phyloP scores from a whole-genome alignment of 2,329 filamentous ascomycete genomes.

The Didymella glomerata region DNA sequence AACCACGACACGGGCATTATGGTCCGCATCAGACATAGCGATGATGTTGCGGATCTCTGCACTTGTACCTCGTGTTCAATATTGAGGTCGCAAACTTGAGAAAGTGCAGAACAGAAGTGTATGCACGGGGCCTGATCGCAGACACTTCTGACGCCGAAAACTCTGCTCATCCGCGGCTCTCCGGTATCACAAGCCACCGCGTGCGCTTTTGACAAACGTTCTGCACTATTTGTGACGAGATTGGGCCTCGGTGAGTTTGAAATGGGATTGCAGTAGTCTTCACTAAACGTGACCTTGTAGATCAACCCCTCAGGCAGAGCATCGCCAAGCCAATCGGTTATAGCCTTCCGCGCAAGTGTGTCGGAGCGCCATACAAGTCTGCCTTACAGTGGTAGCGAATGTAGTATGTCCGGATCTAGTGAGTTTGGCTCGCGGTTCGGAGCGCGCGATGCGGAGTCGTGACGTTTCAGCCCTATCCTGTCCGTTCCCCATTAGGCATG shows the following conservation, averaged over 20 bases:
- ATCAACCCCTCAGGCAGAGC: neutral
- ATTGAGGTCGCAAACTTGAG: neutral
- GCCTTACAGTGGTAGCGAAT: neutral
- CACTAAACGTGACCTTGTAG: neutral
- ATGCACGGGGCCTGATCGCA: neutral
- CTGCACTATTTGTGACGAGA: neutral
- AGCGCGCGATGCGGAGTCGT: conserved; percentile 21
- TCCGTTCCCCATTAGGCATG: conserved; percentile 14
- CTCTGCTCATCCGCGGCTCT: neutral
- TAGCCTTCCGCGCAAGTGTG: neutral
- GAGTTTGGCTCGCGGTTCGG: conserved; percentile 6
- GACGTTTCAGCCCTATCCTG: conserved; percentile 17
- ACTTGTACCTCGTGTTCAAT: neutral
- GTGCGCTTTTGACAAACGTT: neutral
- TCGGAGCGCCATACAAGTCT: neutral
- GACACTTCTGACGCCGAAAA: neutral
- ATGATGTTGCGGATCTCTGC: neutral
- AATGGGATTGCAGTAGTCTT: neutral
- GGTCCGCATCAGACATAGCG: neutral
- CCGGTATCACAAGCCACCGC: neutral
- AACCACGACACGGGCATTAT: neutral
- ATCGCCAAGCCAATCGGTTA: neutral
- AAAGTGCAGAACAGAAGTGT: neutral
- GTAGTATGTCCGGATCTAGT: neutral
- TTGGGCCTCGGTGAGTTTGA: neutral